phyloP scores from a whole-genome alignment of 2,329 filamentous ascomycete species.

The Diaporthe sp. region DNA sequence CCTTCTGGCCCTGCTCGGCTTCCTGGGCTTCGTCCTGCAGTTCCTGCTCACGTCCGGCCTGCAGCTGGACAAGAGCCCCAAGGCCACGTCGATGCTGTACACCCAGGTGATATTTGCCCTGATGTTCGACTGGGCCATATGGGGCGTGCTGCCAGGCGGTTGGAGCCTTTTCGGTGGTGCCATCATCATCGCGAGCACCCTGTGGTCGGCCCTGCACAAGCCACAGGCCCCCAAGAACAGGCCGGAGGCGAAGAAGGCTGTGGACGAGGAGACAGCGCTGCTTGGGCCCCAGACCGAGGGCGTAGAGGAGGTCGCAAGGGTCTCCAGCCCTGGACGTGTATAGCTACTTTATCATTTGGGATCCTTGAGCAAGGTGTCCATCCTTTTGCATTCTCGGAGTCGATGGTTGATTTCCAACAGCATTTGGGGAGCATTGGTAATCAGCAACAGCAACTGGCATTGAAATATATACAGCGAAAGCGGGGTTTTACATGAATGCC shows the following conservation, averaged over 20 bases:
- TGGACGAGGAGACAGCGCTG: conserved; percentile 56
- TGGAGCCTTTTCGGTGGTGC: conserved; percentile 56
- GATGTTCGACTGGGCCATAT: conserved; percentile 57
- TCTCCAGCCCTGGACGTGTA: background rate
- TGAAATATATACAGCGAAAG: conserved; percentile 26
- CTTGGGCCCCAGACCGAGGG: conserved; percentile 40
- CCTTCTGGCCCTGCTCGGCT: conserved; percentile 72
- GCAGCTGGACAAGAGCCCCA: conserved; percentile 72
- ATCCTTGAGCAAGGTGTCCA: background rate
- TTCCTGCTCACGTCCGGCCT: conserved; percentile 82
- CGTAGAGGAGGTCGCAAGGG: conserved; percentile 17
- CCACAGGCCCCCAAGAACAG: conserved; percentile 44
- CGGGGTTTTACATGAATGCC: background rate
- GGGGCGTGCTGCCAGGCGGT: conserved; percentile 57
- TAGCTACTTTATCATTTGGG: background rate
- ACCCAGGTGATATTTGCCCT: conserved; percentile 53
- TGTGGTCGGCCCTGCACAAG: conserved; percentile 60
- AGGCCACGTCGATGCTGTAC: conserved; percentile 51
- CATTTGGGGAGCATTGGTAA: background rate
- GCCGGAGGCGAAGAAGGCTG: conserved; percentile 44
- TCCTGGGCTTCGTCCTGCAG: conserved; percentile 84
- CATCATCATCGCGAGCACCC: conserved; percentile 57
- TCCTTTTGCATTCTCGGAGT: conserved; percentile 12
- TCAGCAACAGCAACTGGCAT: background rate
- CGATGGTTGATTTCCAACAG: background rate